Conservation (phyloP, 805 yeast species). For the Yamadazyma insecticola region DNA sequence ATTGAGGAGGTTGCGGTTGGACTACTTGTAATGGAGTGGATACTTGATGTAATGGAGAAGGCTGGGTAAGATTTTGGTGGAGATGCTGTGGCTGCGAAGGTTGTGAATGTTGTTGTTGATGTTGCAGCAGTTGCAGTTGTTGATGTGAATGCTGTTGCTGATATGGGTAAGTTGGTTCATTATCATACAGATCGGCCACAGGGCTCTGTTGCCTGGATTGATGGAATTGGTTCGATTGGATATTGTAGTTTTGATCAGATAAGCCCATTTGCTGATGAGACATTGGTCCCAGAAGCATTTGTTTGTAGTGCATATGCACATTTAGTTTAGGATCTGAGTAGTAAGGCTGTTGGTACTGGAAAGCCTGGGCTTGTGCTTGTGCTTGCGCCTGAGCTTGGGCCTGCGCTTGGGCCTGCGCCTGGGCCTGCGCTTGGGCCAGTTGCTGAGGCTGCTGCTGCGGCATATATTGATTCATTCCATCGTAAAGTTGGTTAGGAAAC, state of each 20-base stretch:
- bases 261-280: too few relatives aligned
- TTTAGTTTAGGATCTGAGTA: too few relatives aligned
- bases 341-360: constrained; percentile 4
- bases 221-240: too few relatives aligned
- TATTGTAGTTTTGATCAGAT: too few relatives aligned
- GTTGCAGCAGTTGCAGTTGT: constrained; percentile 8
- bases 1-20: not conserved
- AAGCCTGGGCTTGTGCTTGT: constrained; percentile 2
- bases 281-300: too few relatives aligned
- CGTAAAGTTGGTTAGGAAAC: constrained; percentile 1
- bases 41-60: constrained; percentile 4
- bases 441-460: constrained; percentile 6
- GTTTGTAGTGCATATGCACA: too few relatives aligned
- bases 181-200: too few relatives aligned
- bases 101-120: constrained; percentile 6
- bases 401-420: constrained; percentile 9
- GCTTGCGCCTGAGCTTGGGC: constrained; percentile 8
- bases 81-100: not conserved
- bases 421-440: constrained; percentile 3
- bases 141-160: constrained; percentile 11
- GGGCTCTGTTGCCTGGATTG: too few relatives aligned
- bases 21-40: too few relatives aligned
- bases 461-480: constrained; percentile 8
- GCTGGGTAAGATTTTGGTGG: constrained; percentile 2
- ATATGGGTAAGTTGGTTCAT: too few relatives aligned